These are phyloP conservation scores for Chalciporus piperatus DNA, from an alignment of 768 basidiomycete species.

Conservation along the genomic window DNA sequence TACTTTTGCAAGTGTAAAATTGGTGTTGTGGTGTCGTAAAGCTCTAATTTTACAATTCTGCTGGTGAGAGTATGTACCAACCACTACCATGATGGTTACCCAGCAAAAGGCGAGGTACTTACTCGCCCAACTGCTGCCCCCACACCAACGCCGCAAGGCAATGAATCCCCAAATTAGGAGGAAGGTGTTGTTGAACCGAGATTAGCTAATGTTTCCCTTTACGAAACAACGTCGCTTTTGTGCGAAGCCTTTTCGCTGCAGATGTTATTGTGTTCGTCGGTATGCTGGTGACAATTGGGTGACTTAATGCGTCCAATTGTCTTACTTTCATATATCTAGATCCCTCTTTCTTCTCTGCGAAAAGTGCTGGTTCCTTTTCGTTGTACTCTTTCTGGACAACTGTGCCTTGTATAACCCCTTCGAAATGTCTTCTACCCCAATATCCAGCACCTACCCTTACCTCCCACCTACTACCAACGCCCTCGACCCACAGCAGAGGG, in stretches of 20 bases:
- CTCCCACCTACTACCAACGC: slow-evolving; percentile 36
- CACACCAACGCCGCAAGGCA: too few relatives aligned
- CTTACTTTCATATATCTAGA: slow-evolving; percentile 8
- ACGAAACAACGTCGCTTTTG: not conserved
- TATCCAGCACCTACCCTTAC: slow-evolving; percentile 2
- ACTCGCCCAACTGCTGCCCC: too few relatives aligned
- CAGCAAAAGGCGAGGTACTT: too few relatives aligned
- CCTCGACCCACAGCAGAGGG: slow-evolving; percentile 31
- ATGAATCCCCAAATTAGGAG: not conserved
- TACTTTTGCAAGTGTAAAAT: too few relatives aligned
- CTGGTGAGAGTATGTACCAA: too few relatives aligned
- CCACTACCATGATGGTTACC: too few relatives aligned
- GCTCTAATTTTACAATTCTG: too few relatives aligned
- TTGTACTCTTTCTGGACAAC: not conserved
- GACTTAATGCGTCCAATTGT: slow-evolving; percentile 6
- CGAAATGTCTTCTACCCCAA: slow-evolving; percentile 6
- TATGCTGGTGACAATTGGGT: not conserved
- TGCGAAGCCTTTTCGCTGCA: not conserved
- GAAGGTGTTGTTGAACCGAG: not conserved
- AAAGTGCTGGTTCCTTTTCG: slow-evolving; percentile 8
- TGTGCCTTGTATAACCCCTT: slow-evolving; percentile 23
- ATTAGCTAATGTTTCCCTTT: not conserved
- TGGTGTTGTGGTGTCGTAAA: too few relatives aligned
- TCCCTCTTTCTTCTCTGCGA: not conserved
- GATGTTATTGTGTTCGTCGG: not conserved